Conservation (phyloP, 768 basidiomycete species). For the Termitomyces sp. region DNA sequence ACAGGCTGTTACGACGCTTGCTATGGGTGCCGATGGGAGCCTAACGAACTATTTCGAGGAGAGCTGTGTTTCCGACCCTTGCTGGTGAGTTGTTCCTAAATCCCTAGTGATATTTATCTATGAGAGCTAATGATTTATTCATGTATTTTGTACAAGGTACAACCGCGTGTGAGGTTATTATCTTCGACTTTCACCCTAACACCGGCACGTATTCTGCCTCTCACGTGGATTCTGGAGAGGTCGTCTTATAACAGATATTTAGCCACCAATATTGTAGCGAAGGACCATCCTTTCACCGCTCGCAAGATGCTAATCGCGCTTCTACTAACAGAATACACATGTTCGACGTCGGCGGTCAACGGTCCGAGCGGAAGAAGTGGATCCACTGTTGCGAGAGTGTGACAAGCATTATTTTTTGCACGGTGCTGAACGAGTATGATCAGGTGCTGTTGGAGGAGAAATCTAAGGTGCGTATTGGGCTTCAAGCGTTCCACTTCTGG, state of each 20-base stretch:
- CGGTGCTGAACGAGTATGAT: slow-evolving; percentile 69
- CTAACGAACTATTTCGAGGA: slow-evolving; percentile 51
- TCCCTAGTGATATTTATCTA: neutral
- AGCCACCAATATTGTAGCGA: slow-evolving; percentile 47
- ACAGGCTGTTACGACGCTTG: slow-evolving; percentile 82
- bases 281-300: slow-evolving; percentile 20
- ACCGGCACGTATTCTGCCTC: slow-evolving; percentile 33
- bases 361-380: slow-evolving; percentile 81
- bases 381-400: slow-evolving; percentile 32
- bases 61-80: slow-evolving; percentile 53
- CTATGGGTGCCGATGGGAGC: slow-evolving; percentile 89
- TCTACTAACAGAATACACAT: slow-evolving; percentile 44
- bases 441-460: slow-evolving; percentile 67
- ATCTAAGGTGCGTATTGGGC: slow-evolving; percentile 43
- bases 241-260: neutral
- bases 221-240: neutral
- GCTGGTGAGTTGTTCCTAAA: slow-evolving; percentile 34
- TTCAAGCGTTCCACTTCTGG: neutral
- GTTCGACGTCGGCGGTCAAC: slow-evolving; percentile 78
- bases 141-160: slow-evolving; percentile 46
- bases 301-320: neutral
- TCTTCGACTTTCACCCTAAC: slow-evolving; percentile 53
- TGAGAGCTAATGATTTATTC: neutral
- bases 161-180: slow-evolving; percentile 53
- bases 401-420: slow-evolving; percentile 70